Evolutionary conservation across 306 rosid species (phyloP).

Genomic region (Sophora flavescens): DNA sequence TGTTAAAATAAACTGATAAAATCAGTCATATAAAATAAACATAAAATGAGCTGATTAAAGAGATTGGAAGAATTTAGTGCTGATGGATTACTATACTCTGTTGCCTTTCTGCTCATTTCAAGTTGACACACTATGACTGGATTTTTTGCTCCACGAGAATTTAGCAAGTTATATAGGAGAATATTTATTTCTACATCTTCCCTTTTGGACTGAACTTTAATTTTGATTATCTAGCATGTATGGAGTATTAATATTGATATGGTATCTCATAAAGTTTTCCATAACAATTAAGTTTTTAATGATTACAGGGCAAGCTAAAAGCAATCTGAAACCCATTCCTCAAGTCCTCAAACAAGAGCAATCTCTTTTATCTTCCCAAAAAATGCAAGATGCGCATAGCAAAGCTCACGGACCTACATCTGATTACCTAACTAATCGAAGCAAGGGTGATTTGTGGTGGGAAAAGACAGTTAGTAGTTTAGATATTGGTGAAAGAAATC

Average conservation of each 20-base stretch:
- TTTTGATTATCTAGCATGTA: constrained; percentile 14
- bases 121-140: constrained; percentile 7
- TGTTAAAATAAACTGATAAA: constrained; percentile 4
- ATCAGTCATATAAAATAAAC: neutral
- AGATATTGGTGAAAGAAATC: constrained; percentile 60
- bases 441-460: constrained; percentile 59
- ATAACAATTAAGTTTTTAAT: constrained; percentile 28
- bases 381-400: constrained; percentile 55
- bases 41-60: constrained; percentile 19
- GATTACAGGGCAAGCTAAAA: constrained; percentile 69
- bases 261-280: constrained; percentile 35
- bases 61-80: constrained; percentile 33
- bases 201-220: constrained; percentile 8
- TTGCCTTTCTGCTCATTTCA: constrained; percentile 13
- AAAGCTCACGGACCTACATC: constrained; percentile 55
- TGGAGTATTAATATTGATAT: constrained; percentile 7
- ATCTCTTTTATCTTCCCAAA: constrained; percentile 54
- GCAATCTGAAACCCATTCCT: constrained; percentile 52
- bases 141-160: neutral
- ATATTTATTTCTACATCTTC: constrained; percentile 4
- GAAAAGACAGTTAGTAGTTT: constrained; percentile 57
- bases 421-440: constrained; percentile 56
- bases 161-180: constrained; percentile 25
- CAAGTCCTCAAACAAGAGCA: constrained; percentile 63
- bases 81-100: constrained; percentile 24